phyloP scores from a whole-genome alignment of 495 filamentous ascomycete species.

The Tirmania nivea region DNA sequence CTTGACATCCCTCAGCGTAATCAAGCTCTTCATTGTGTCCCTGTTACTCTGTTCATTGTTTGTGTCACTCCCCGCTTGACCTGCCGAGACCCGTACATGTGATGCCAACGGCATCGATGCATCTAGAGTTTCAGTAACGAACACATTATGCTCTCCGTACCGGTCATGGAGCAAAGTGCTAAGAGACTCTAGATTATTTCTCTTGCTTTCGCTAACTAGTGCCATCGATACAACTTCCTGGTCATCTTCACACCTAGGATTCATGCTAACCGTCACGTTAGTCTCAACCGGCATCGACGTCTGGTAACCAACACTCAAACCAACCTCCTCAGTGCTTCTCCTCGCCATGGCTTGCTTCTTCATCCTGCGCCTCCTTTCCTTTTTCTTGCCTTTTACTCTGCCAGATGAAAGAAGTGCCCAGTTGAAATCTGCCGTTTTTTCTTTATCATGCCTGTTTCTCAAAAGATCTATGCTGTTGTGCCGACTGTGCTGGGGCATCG shows the following conservation, averaged over 20 bases:
- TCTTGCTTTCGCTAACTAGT: neutral
- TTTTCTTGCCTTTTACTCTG: neutral
- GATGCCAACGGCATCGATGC: no score
- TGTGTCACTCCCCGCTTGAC: neutral
- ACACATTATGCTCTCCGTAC: neutral
- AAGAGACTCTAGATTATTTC: neutral
- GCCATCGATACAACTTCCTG: neutral
- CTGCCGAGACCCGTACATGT: neutral
- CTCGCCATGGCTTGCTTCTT: neutral
- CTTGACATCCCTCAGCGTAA: slow-evolving; percentile 13
- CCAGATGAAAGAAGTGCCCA: neutral
- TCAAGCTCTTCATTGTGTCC: slow-evolving; percentile 3
- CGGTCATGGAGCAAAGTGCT: neutral
- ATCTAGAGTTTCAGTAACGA: neutral
- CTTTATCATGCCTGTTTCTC: neutral
- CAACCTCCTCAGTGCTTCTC: neutral
- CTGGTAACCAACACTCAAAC: neutral
- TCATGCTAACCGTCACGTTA: neutral
- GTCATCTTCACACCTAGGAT: neutral
- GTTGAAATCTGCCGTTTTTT: neutral
- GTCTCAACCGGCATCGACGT: neutral
- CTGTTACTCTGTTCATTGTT: neutral
- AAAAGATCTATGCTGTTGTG: neutral
- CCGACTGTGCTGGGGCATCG: neutral
- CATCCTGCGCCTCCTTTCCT: neutral